These are phyloP conservation scores for Macaranga tanarius DNA, from an alignment of 441 rosid species.

Conservation along the genomic window DNA sequence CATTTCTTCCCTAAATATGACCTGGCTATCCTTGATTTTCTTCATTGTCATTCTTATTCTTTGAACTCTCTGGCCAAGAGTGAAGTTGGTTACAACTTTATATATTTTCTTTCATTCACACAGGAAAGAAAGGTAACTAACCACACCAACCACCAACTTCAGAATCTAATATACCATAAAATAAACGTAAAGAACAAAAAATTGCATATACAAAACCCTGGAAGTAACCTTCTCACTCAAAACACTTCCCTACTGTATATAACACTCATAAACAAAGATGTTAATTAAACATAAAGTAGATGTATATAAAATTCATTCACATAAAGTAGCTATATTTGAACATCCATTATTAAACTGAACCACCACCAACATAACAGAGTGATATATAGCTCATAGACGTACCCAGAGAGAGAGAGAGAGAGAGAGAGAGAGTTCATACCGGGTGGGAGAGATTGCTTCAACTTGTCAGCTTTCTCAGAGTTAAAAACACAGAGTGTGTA, in stretches of 20 bases:
- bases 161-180: background rate
- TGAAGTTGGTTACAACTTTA: constrained; percentile 9
- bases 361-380: background rate
- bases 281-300: too few relatives aligned
- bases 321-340: background rate
- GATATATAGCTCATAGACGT: background rate
- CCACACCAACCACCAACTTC: background rate
- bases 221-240: background rate
- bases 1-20: too few relatives aligned
- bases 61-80: too few relatives aligned
- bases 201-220: background rate
- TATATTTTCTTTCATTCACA: background rate
- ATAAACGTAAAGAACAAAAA: too few relatives aligned
- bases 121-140: background rate
- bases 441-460: too few relatives aligned
- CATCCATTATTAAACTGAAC: background rate
- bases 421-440: constrained; percentile 69
- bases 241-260: background rate
- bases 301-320: too few relatives aligned
- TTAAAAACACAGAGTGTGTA: too few relatives aligned
- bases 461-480: too few relatives aligned
- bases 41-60: too few relatives aligned
- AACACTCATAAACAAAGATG: background rate
- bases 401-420: background rate
- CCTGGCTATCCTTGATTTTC: too few relatives aligned